phyloP scores from a whole-genome alignment of 1,139 yeast species.

The Fermentozyma sake region DNA sequence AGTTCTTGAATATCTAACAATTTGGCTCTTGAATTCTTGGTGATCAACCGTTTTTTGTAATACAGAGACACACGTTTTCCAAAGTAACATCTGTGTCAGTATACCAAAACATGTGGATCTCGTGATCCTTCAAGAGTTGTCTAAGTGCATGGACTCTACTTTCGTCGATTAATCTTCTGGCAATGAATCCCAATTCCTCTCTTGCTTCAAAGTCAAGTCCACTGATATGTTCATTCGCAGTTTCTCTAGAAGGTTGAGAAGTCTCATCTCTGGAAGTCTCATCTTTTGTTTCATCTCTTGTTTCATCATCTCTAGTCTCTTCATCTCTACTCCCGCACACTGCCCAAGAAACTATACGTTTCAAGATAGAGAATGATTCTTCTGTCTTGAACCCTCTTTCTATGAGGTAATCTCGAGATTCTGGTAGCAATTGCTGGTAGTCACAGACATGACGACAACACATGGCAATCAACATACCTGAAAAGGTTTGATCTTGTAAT shows the following conservation, averaged over 20 bases:
- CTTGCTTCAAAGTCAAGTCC: slow-evolving; percentile 44
- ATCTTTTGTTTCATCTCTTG: not conserved
- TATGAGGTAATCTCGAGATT: slow-evolving; percentile 41
- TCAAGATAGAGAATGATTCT: slow-evolving; percentile 49
- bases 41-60: slow-evolving; percentile 5
- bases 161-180: slow-evolving; percentile 67
- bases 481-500: slow-evolving; percentile 17
- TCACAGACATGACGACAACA: slow-evolving; percentile 89
- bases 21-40: no score
- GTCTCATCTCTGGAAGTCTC: not conserved
- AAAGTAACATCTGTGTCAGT: slow-evolving; percentile 54
- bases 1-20: not conserved
- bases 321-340: slow-evolving; percentile 59
- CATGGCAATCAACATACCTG: slow-evolving; percentile 80
- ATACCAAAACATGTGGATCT: slow-evolving; percentile 54
- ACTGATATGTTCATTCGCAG: slow-evolving; percentile 33
- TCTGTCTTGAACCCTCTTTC: slow-evolving; percentile 25
- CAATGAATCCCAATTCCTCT: slow-evolving; percentile 56
- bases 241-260: slow-evolving; percentile 1
- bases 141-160: slow-evolving; percentile 45
- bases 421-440: slow-evolving; percentile 46
- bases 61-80: slow-evolving; percentile 62
- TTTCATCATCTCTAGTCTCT: slow-evolving; percentile 10
- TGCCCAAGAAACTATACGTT: slow-evolving; percentile 82
- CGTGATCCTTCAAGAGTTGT: slow-evolving; percentile 23